Evolutionary conservation across 345 rosid species (phyloP).

Genomic region (Cardamine resedifolia): DNA sequence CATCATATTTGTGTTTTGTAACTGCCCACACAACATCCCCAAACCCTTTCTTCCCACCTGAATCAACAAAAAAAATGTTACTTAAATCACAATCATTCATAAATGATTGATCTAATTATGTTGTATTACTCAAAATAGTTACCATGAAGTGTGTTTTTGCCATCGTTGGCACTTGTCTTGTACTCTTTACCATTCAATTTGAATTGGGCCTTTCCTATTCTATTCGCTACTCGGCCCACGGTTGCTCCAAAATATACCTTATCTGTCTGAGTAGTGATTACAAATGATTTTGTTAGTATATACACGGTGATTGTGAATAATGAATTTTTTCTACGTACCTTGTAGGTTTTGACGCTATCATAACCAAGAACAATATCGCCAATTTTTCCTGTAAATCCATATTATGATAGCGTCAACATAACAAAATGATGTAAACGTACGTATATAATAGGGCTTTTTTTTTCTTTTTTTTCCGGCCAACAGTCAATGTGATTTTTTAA

Average conservation of each 20-base stretch:
- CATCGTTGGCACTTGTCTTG: constrained; percentile 68
- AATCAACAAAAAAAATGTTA: background rate
- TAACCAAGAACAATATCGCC: constrained; percentile 78
- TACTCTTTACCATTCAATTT: constrained; percentile 62
- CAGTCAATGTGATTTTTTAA: background rate
- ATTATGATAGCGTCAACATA: too few relatives aligned
- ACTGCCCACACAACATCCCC: constrained; percentile 80
- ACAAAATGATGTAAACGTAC: background rate
- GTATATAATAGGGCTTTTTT: background rate
- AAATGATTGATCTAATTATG: background rate
- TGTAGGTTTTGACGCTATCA: constrained; percentile 59
- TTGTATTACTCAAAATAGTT: constrained; percentile 27
- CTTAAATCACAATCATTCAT: background rate
- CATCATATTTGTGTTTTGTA: constrained; percentile 42
- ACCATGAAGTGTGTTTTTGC: constrained; percentile 87
- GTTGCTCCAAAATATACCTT: constrained; percentile 62
- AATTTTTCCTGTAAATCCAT: constrained; percentile 54
- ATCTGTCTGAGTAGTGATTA: constrained; percentile 52
- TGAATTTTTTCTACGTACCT: constrained; percentile 40
- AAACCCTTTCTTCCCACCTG: constrained; percentile 78
- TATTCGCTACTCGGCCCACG: constrained; percentile 83
- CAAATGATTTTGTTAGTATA: background rate
- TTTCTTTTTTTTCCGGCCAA: background rate
- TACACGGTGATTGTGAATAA: background rate
- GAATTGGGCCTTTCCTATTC: constrained; percentile 72